Evolutionary conservation across 1,284 basidiomycete genomes (phyloP).

Genomic region (Neonothopanus nambi): DNA sequence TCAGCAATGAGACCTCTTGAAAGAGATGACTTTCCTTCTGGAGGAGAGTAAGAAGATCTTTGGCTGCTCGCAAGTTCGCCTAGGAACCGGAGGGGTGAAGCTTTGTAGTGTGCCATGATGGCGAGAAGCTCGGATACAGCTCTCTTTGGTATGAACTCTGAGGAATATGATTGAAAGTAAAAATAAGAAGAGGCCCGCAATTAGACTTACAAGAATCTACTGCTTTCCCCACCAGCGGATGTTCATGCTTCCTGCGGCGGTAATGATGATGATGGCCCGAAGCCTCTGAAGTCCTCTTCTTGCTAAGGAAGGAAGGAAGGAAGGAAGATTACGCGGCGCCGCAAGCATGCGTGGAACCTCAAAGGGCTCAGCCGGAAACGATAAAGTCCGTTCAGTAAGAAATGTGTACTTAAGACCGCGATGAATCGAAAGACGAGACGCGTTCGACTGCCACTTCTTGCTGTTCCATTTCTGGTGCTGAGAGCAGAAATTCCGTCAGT

Average conservation of each 20-base stretch:
- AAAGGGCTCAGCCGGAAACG: too few species aligned
- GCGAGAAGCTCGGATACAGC: conserved; percentile 46
- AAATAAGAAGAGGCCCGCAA: not conserved
- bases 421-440: not conserved
- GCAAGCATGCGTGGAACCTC: too few species aligned
- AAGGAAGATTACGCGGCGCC: too few species aligned
- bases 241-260: not conserved
- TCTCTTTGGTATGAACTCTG: conserved; percentile 49
- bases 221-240: conserved; percentile 11
- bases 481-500: conserved; percentile 7
- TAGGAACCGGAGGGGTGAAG: conserved; percentile 56
- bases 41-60: conserved; percentile 48
- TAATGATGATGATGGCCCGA: too few species aligned
- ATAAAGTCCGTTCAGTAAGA: not conserved
- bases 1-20: conserved; percentile 88
- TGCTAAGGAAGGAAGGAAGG: too few species aligned
- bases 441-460: not conserved
- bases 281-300: not conserved
- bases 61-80: conserved; percentile 51
- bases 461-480: not conserved
- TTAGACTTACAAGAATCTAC: conserved; percentile 19
- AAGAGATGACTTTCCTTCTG: conserved; percentile 61
- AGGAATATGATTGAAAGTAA: not conserved
- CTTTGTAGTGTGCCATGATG: conserved; percentile 43
- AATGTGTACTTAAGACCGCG: not conserved